phyloP scores from a whole-genome alignment of 345 rosid species.

The Eutrema japonicum region DNA sequence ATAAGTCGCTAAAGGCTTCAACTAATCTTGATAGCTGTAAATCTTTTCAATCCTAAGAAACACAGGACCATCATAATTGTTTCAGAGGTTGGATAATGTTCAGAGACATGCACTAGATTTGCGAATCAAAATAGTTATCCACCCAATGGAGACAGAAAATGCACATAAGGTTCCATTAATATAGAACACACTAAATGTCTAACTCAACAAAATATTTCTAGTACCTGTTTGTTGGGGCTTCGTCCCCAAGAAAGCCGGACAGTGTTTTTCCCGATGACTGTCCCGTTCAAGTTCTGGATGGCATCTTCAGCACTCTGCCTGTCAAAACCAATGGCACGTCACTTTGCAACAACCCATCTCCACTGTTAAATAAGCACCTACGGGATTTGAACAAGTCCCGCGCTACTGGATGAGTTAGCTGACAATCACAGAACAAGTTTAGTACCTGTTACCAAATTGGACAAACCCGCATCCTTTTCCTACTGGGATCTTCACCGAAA shows the following conservation, averaged over 20 bases:
- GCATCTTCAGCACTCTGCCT: slow-evolving; percentile 86
- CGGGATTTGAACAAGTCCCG: not conserved
- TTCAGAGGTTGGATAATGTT: not conserved
- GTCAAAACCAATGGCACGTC: slow-evolving; percentile 33
- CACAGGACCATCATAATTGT: not conserved
- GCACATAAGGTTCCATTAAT: slow-evolving; percentile 15
- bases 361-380: slow-evolving; percentile 4
- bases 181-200: not conserved
- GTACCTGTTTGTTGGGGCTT: slow-evolving; percentile 81
- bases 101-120: slow-evolving; percentile 20
- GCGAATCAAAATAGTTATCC: slow-evolving; percentile 27
- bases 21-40: not conserved
- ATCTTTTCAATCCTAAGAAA: not conserved
- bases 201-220: not conserved
- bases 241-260: slow-evolving; percentile 93
- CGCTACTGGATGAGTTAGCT: not conserved
- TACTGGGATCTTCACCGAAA: slow-evolving; percentile 79
- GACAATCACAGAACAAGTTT: slow-evolving; percentile 4
- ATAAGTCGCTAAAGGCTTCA: not conserved
- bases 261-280: slow-evolving; percentile 79
- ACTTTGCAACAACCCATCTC: slow-evolving; percentile 17
- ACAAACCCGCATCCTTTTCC: slow-evolving; percentile 94
- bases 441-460: slow-evolving; percentile 74
- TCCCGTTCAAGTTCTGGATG: slow-evolving; percentile 65
- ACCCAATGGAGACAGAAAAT: slow-evolving; percentile 3